A percentile compares a stretch with the other conserved stretches of the same genome.
Conservation (phyloP, 305 asterid genomes). For the Fraxinus angustifolia region DNA sequence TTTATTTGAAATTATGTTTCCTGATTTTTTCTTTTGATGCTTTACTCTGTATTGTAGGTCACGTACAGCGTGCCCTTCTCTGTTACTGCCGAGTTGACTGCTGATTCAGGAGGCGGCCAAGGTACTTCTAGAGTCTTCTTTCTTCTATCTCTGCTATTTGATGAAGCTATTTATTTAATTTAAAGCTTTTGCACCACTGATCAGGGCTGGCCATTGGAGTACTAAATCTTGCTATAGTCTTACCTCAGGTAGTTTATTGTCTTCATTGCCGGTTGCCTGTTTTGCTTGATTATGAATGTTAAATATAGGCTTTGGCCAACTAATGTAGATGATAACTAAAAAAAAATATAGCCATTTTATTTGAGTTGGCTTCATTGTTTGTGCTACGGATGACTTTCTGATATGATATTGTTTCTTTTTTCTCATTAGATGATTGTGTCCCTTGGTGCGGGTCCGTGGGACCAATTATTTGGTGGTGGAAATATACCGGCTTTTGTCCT, state of each 20-base stretch:
- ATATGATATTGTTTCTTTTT: slow-evolving; percentile 1
- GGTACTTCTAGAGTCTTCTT: slow-evolving; percentile 40
- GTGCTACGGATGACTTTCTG: background rate
- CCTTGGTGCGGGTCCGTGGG: slow-evolving; percentile 99
- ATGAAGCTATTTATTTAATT: slow-evolving; percentile 15
- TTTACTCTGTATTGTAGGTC: slow-evolving; percentile 47
- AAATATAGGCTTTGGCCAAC: background rate
- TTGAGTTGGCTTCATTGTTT: background rate
- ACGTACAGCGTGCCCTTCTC: slow-evolving; percentile 97
- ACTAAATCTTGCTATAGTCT: slow-evolving; percentile 90
- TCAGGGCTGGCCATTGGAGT: slow-evolving; percentile 99
- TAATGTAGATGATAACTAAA: background rate
- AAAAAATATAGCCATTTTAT: background rate
- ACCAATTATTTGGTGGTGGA: slow-evolving; percentile 97
- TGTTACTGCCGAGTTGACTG: slow-evolving; percentile 92
- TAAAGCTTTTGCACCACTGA: slow-evolving; percentile 21
- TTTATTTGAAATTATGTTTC: background rate
- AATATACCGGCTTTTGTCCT: slow-evolving; percentile 89
- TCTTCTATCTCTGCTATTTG: slow-evolving; percentile 16
- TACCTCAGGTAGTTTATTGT: slow-evolving; percentile 75
- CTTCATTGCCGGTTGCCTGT: background rate
- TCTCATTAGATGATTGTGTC: slow-evolving; percentile 75
- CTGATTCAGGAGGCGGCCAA: slow-evolving; percentile 99
- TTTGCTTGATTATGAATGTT: slow-evolving; percentile 6
- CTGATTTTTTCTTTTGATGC: slow-evolving; percentile 5